These are phyloP conservation scores for Penstemon davidsonii DNA, from an alignment of 257 asterid species.

Conservation along the genomic window DNA sequence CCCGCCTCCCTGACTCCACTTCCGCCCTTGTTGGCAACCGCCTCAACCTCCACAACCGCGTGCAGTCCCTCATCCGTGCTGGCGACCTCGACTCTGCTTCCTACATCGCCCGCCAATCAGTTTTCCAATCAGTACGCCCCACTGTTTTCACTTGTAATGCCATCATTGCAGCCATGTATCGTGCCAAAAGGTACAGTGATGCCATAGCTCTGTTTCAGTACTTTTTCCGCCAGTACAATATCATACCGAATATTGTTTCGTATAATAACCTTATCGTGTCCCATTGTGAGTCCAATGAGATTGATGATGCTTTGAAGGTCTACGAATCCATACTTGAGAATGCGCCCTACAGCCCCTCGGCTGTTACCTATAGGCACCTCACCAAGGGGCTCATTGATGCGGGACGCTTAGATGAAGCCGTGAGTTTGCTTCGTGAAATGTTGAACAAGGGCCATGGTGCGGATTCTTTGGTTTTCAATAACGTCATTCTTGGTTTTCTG, in stretches of 20 bases:
- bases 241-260: slow-evolving; percentile 72
- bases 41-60: slow-evolving; percentile 90
- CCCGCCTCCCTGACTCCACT: slow-evolving; percentile 78
- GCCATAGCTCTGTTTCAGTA: slow-evolving; percentile 75
- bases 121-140: slow-evolving; percentile 66
- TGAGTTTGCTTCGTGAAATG: slow-evolving; percentile 72
- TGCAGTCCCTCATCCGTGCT: slow-evolving; percentile 87
- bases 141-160: slow-evolving; percentile 96
- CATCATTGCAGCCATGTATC: slow-evolving; percentile 83
- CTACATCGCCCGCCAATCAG: slow-evolving; percentile 71
- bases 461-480: slow-evolving; percentile 81
- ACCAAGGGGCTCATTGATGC: slow-evolving; percentile 74
- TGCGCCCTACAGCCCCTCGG: slow-evolving; percentile 76
- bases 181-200: slow-evolving; percentile 60
- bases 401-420: slow-evolving; percentile 61
- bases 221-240: slow-evolving; percentile 68
- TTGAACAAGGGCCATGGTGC: slow-evolving; percentile 85
- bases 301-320: slow-evolving; percentile 62
- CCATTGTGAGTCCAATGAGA: slow-evolving; percentile 72
- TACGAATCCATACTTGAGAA: slow-evolving; percentile 53
- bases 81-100: slow-evolving; percentile 82
- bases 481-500: slow-evolving; percentile 75
- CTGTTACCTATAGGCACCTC: slow-evolving; percentile 73
- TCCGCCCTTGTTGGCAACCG: slow-evolving; percentile 72
- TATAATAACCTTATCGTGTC: slow-evolving; percentile 64